These are phyloP conservation scores for Lactifluus subvellereus DNA, from an alignment of 768 basidiomycete genomes.

Conservation along the genomic window DNA sequence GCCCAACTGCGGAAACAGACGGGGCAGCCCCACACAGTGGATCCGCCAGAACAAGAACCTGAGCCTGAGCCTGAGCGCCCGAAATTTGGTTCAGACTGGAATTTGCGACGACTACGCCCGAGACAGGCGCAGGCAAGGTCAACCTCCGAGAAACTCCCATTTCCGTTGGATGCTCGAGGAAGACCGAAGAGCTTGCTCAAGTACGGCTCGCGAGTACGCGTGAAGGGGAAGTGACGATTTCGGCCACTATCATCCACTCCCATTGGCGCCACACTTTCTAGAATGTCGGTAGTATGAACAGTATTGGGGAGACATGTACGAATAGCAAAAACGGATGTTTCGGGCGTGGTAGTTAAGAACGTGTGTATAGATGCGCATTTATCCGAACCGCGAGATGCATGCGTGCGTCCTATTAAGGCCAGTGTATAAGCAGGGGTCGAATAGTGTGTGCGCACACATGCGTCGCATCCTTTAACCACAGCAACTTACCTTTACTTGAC, in stretches of 20 bases:
- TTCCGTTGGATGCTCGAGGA: slow-evolving; percentile 12
- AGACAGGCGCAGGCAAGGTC: slow-evolving; percentile 1
- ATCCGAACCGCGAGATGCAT: background rate
- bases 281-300: background rate
- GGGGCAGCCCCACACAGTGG: background rate
- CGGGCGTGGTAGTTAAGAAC: background rate
- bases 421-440: background rate
- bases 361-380: background rate
- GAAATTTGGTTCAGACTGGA: slow-evolving; percentile 18
- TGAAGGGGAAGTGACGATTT: slow-evolving; percentile 1
- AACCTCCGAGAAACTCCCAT: background rate
- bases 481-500: slow-evolving; percentile 25
- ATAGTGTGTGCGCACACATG: background rate
- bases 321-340: background rate
- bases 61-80: slow-evolving; percentile 2
- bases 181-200: slow-evolving; percentile 5
- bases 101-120: background rate
- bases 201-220: slow-evolving; percentile 9
- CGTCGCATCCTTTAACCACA: background rate
- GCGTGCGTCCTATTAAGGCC: background rate
- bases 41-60: background rate
- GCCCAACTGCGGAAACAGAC: background rate
- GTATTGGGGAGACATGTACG: background rate
- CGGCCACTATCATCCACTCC: background rate
- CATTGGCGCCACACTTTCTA: background rate